Evolutionary conservation across 2,329 filamentous ascomycete genomes (phyloP).

Genomic region (Geosmithia morbida): DNA sequence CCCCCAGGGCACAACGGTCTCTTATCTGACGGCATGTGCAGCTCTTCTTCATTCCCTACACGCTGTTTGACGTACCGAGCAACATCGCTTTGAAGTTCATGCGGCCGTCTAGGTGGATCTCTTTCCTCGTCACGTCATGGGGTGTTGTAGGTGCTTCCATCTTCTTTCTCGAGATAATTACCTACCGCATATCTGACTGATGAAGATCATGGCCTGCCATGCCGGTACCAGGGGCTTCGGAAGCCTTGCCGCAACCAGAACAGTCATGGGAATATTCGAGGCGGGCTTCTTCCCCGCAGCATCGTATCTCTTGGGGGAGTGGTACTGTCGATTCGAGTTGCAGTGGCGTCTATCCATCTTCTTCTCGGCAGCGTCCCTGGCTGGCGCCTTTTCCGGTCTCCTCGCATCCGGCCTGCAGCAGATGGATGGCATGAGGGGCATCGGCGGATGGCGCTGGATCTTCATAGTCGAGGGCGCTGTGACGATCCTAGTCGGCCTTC

Average conservation of each 20-base stretch:
- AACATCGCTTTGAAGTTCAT: constrained; percentile 15
- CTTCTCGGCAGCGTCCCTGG: constrained; percentile 10
- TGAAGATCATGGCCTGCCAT: neutral
- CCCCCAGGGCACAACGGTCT: neutral
- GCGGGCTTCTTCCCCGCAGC: constrained; percentile 23
- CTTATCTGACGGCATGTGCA: neutral
- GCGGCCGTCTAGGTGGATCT: constrained; percentile 4
- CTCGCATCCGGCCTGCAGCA: constrained; percentile 10
- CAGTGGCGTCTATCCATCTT: constrained; percentile 11
- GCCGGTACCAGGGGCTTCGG: constrained; percentile 29
- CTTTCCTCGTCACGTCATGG: constrained; percentile 3
- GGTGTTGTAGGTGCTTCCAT: constrained; percentile 1
- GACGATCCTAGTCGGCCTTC: constrained; percentile 18
- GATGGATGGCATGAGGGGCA: constrained; percentile 7
- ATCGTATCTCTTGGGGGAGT: neutral
- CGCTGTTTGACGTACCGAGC: constrained; percentile 21
- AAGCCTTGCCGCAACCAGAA: constrained; percentile 26
- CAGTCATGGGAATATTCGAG: constrained; percentile 24
- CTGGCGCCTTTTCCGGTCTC: constrained; percentile 10
- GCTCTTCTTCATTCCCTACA: constrained; percentile 48
- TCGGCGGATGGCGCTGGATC: constrained; percentile 10
- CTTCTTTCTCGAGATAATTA: neutral
- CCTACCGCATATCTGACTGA: neutral
- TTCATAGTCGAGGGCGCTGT: constrained; percentile 11
- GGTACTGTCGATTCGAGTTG: constrained; percentile 2